Evolutionary conservation across 441 rosid genomes (phyloP).

Genomic region (Aquilaria agallochum): DNA sequence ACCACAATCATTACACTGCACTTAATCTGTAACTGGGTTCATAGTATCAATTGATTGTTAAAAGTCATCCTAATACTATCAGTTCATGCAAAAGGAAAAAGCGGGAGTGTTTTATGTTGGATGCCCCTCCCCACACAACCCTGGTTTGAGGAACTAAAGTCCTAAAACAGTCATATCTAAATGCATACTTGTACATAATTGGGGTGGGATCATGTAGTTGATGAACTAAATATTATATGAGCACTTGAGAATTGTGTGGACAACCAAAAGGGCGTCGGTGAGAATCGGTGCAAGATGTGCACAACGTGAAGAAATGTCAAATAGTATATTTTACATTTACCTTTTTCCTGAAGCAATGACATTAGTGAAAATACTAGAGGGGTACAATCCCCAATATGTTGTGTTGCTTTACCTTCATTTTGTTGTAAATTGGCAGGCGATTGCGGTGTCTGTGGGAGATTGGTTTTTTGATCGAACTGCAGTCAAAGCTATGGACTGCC

Average conservation of each 20-base stretch:
- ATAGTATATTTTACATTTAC: too few species aligned
- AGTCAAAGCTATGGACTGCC: slow-evolving; percentile 44
- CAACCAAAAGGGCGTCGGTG: too few species aligned
- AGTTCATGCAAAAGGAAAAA: neutral
- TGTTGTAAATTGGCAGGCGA: slow-evolving; percentile 27
- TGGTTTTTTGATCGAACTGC: slow-evolving; percentile 47
- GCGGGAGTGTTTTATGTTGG: too few species aligned
- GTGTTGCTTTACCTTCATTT: slow-evolving; percentile 4
- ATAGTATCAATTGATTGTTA: neutral
- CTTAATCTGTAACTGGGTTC: neutral
- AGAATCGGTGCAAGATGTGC: too few species aligned
- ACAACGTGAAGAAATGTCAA: too few species aligned
- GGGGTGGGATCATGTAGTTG: neutral
- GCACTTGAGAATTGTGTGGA: neutral
- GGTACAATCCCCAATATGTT: too few species aligned
- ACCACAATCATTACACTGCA: neutral
- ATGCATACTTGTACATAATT: too few species aligned
- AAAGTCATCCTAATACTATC: neutral
- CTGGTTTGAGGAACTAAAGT: too few species aligned
- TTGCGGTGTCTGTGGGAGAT: slow-evolving; percentile 63
- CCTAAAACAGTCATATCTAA: too few species aligned
- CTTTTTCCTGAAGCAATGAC: too few species aligned
- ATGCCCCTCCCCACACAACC: too few species aligned
- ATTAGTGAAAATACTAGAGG: too few species aligned
- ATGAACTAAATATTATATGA: neutral